Evolutionary conservation across 495 filamentous ascomycete genomes (phyloP).

Genomic region (Clohesyomyces aquaticus): DNA sequence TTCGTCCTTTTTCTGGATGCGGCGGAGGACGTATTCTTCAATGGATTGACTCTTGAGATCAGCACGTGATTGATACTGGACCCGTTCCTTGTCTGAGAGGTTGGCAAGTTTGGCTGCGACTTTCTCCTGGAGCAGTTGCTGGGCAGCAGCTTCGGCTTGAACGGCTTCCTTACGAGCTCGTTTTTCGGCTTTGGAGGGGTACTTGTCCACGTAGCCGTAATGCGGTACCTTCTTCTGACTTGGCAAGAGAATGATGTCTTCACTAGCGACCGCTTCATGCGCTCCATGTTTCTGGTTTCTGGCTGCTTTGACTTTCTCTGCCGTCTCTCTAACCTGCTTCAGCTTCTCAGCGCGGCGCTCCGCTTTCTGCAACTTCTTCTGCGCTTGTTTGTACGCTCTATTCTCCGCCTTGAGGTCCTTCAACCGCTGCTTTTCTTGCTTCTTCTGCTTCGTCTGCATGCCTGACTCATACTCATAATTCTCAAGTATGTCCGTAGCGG

Average conservation of each 20-base stretch:
- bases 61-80: constrained; percentile 29
- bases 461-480: constrained; percentile 22
- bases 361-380: background rate
- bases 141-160: background rate
- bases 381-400: background rate
- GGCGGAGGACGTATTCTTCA: constrained; percentile 37
- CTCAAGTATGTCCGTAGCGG: constrained; percentile 10
- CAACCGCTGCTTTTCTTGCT: background rate
- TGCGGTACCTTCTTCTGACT: background rate
- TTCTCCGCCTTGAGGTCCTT: background rate
- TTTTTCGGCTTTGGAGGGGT: background rate
- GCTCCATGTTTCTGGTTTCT: background rate
- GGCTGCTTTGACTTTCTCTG: constrained; percentile 4
- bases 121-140: background rate
- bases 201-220: background rate
- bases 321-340: background rate
- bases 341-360: background rate
- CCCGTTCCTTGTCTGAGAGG: constrained; percentile 16
- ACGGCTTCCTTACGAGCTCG: constrained; percentile 1
- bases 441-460: constrained; percentile 7
- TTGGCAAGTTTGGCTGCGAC: constrained; percentile 17
- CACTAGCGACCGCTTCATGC: too few species aligned
- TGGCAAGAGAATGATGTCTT: too few species aligned
- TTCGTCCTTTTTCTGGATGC: constrained; percentile 33
- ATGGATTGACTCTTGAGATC: constrained; percentile 31